Percentiles rank a stretch among this genome's conserved stretches.
Conservation (phyloP, 352 stramenopile genomes). For the Phytophthora uliginosa region DNA sequence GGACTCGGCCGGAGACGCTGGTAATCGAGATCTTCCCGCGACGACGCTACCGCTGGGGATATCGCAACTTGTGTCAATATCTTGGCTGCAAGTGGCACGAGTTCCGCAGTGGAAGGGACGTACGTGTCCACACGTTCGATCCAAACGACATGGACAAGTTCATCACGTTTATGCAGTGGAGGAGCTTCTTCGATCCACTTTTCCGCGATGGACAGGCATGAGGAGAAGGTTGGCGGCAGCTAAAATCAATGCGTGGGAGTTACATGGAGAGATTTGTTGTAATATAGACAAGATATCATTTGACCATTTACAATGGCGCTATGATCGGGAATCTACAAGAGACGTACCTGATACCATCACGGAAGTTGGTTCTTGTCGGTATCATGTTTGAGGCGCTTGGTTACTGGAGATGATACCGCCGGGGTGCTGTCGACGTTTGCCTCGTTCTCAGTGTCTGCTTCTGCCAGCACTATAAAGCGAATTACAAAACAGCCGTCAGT, state of each 20-base stretch:
- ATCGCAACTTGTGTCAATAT: slow-evolving; percentile 79
- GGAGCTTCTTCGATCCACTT: slow-evolving; percentile 58
- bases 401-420: slow-evolving; percentile 15
- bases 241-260: not conserved
- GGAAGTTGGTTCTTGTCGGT: not conserved
- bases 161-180: slow-evolving; percentile 60
- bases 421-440: slow-evolving; percentile 12
- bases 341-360: slow-evolving; percentile 6
- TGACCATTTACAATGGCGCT: slow-evolving; percentile 6
- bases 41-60: slow-evolving; percentile 61
- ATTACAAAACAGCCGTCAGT: slow-evolving; percentile 3
- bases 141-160: slow-evolving; percentile 61
- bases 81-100: slow-evolving; percentile 70
- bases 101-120: slow-evolving; percentile 48
- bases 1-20: slow-evolving; percentile 55
- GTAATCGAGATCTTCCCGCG: slow-evolving; percentile 79
- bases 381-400: slow-evolving; percentile 24
- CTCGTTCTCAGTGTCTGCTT: slow-evolving; percentile 20
- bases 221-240: slow-evolving; percentile 5
- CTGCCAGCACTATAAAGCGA: slow-evolving; percentile 17
- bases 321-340: slow-evolving; percentile 10
- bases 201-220: slow-evolving; percentile 32
- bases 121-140: slow-evolving; percentile 32
- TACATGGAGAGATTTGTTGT: slow-evolving; percentile 4
- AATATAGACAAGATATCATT: slow-evolving; percentile 22